Conservation (phyloP, 768 basidiomycete genomes). For the Boletales sp. region DNA sequence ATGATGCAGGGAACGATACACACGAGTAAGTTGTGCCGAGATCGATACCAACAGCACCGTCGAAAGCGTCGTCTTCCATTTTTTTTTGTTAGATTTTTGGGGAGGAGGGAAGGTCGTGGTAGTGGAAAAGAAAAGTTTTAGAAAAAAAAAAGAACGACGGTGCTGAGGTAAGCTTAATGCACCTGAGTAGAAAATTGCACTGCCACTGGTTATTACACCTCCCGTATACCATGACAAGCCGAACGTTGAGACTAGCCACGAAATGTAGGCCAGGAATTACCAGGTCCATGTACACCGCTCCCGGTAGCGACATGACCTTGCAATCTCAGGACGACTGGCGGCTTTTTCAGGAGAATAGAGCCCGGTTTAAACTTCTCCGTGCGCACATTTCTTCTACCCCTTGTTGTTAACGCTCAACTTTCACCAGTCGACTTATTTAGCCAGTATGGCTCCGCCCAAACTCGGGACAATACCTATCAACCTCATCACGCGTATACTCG, state of each 20-base stretch:
- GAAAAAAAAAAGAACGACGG: constrained; percentile 38
- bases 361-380: constrained; percentile 56
- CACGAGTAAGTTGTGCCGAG: constrained; percentile 97
- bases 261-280: constrained; percentile 20
- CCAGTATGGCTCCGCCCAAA: constrained; percentile 76
- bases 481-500: constrained; percentile 67
- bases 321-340: constrained; percentile 62
- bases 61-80: constrained; percentile 85
- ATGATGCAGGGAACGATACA: constrained; percentile 27
- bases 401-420: constrained; percentile 8
- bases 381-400: constrained; percentile 21
- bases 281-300: constrained; percentile 30
- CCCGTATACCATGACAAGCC: constrained; percentile 21
- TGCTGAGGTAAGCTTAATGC: constrained; percentile 53
- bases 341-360: constrained; percentile 55
- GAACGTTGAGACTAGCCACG: constrained; percentile 19
- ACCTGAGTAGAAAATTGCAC: constrained; percentile 25
- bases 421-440: constrained; percentile 56
- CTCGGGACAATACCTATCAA: constrained; percentile 62
- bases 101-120: constrained; percentile 31
- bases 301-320: constrained; percentile 31
- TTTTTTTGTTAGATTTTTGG: constrained; percentile 42
- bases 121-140: constrained; percentile 22
- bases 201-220: constrained; percentile 21
- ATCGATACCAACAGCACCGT: constrained; percentile 97